phyloP scores from a whole-genome alignment of 2,329 filamentous ascomycete species.

The Diaporthe sp. region DNA sequence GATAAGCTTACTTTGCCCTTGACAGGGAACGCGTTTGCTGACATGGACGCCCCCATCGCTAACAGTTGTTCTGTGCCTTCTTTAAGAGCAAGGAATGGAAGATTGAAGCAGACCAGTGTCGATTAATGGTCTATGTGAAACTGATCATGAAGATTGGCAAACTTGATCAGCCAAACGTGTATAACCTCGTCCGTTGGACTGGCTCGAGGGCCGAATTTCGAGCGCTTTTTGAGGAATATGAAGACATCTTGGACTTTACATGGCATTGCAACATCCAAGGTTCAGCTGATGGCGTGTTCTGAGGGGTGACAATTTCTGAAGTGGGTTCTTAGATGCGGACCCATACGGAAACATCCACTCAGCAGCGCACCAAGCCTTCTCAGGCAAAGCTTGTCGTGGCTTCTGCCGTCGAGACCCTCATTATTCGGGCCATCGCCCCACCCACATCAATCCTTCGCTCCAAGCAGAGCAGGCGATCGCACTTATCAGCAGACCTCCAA shows the following conservation, averaged over 20 bases:
- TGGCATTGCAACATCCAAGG: background rate
- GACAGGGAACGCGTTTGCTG: slow-evolving; percentile 30
- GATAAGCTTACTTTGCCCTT: slow-evolving; percentile 17
- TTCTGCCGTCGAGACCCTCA: background rate
- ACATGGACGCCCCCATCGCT: background rate
- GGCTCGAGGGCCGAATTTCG: background rate
- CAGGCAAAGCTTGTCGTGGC: background rate
- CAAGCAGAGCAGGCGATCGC: background rate
- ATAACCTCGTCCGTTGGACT: background rate
- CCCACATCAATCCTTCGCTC: background rate
- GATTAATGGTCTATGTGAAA: background rate
- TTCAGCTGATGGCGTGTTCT: background rate
- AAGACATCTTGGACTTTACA: background rate
- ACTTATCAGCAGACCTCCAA: background rate
- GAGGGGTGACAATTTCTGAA: background rate
- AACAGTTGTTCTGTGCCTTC: background rate
- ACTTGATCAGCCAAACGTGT: background rate
- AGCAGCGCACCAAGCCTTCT: background rate
- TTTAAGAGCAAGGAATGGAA: background rate
- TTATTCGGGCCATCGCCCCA: background rate
- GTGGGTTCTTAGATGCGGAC: background rate
- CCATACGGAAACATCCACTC: background rate
- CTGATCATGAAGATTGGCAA: background rate
- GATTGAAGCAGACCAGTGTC: background rate
- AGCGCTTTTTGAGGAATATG: background rate